Percentiles rank a stretch among this genome's conserved stretches.
Conservation (phyloP, 192 early-diverging fungal genomes). For the Dissophora ornata region DNA sequence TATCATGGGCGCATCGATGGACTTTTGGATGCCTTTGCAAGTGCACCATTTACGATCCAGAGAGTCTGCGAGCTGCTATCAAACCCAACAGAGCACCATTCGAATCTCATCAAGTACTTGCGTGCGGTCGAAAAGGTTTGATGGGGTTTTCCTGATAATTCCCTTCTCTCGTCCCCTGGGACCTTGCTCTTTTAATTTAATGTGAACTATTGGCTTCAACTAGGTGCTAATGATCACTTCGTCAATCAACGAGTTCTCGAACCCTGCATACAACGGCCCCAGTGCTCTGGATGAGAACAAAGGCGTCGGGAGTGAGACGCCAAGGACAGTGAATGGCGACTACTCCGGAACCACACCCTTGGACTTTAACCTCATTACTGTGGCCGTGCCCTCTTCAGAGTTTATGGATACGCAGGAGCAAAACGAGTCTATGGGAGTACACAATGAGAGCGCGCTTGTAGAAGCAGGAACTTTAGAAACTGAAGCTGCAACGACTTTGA, state of each 20-base stretch:
- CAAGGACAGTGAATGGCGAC: conserved; percentile 14
- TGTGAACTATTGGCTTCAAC: too few relatives aligned
- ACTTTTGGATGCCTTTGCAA: conserved; percentile 42
- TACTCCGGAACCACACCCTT: conserved; percentile 13
- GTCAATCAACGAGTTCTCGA: conserved; percentile 45
- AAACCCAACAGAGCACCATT: conserved; percentile 52
- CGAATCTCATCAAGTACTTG: conserved; percentile 54
- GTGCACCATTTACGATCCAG: conserved; percentile 58
- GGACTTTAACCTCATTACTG: conserved; percentile 26
- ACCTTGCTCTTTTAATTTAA: not conserved
- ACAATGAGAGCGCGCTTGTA: too few relatives aligned
- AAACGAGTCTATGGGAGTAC: too few relatives aligned
- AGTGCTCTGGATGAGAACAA: conserved; percentile 39
- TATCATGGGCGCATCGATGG: conserved; percentile 44
- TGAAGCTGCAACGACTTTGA: too few relatives aligned
- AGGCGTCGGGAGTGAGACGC: not conserved
- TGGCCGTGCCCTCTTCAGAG: not conserved
- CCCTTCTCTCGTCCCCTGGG: not conserved
- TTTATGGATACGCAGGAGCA: too few relatives aligned
- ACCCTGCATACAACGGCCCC: conserved; percentile 38
- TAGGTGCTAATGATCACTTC: conserved; percentile 54
- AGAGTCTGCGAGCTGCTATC: conserved; percentile 53
- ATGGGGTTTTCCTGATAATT: too few relatives aligned
- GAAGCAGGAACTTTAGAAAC: too few relatives aligned
- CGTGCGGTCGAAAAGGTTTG: conserved; percentile 58